Evolutionary conservation across 2,329 filamentous ascomycete species (phyloP).

Genomic region (Pezicula radicicola): DNA sequence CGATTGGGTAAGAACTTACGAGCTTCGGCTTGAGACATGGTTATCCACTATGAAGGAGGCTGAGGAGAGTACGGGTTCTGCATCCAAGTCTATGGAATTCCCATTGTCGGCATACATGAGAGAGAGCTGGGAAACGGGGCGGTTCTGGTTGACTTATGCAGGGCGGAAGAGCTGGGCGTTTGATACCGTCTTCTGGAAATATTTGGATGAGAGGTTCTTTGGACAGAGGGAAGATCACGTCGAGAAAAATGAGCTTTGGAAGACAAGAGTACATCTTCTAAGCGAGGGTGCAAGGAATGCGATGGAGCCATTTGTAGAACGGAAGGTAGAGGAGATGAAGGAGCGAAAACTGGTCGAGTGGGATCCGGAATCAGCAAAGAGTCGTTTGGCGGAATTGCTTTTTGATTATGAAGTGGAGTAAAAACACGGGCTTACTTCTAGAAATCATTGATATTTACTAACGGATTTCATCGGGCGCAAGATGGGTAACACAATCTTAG

Average conservation of each 20-base stretch:
- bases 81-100: neutral
- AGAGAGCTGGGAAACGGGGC: constrained; percentile 30
- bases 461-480: too few species aligned
- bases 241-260: constrained; percentile 17
- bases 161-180: constrained; percentile 2
- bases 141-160: constrained; percentile 24
- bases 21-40: constrained; percentile 28
- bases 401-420: neutral
- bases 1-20: constrained; percentile 29
- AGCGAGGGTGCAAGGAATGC: constrained; percentile 15
- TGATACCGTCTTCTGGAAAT: neutral
- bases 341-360: constrained; percentile 23
- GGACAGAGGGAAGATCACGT: constrained; percentile 12
- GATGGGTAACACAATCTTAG: too few species aligned
- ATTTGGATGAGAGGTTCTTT: constrained; percentile 2
- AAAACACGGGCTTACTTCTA: too few species aligned
- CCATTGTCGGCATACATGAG: constrained; percentile 28
- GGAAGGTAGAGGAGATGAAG: constrained; percentile 26
- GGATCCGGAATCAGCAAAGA: constrained; percentile 16
- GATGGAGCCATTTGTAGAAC: constrained; percentile 27
- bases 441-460: too few species aligned
- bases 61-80: constrained; percentile 12
- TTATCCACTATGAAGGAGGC: constrained; percentile 27
- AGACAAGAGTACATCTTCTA: constrained; percentile 24
- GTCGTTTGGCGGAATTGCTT: constrained; percentile 12